These are phyloP conservation scores for Sherardia arvensis DNA, from an alignment of 257 asterid species.

Conservation along the genomic window DNA sequence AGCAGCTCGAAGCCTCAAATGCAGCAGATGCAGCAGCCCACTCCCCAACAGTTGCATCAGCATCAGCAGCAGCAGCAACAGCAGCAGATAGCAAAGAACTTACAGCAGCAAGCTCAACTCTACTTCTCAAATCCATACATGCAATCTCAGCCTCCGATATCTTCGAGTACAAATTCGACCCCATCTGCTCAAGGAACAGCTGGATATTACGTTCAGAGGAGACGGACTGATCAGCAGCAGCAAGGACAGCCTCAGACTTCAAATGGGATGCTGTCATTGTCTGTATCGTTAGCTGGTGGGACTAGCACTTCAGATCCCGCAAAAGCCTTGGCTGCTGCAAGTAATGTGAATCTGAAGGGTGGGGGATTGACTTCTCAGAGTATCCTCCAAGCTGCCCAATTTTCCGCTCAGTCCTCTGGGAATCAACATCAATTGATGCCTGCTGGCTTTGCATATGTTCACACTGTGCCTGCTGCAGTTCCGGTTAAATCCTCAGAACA, in stretches of 20 bases:
- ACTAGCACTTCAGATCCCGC: conserved; percentile 71
- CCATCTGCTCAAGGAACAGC: conserved; percentile 29
- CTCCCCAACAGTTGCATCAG: conserved; percentile 21
- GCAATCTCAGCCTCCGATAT: conserved; percentile 49
- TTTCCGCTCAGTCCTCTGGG: conserved; percentile 45
- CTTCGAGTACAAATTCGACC: conserved; percentile 27
- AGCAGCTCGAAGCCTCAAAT: conserved; percentile 37
- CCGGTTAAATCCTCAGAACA: conserved; percentile 78
- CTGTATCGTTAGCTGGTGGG: conserved; percentile 29
- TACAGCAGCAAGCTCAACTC: conserved; percentile 67
- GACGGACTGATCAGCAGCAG: conserved; percentile 54
- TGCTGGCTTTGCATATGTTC: conserved; percentile 57
- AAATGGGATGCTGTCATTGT: conserved; percentile 40
- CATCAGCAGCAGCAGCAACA: conserved; percentile 39
- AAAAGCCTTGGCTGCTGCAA: conserved; percentile 62
- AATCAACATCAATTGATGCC: conserved; percentile 40
- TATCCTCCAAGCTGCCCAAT: conserved; percentile 46
- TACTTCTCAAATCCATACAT: conserved; percentile 53
- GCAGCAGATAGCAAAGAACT: conserved; percentile 41
- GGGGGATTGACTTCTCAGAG: conserved; percentile 48
- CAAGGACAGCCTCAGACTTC: conserved; percentile 37
- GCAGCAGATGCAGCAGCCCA: conserved; percentile 28
- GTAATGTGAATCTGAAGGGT: conserved; percentile 42
- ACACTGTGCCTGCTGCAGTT: conserved; percentile 60
- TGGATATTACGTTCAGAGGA: conserved; percentile 50